Conservation (phyloP, 2,329 filamentous ascomycete species). For the Microsporum ferrugineum region DNA sequence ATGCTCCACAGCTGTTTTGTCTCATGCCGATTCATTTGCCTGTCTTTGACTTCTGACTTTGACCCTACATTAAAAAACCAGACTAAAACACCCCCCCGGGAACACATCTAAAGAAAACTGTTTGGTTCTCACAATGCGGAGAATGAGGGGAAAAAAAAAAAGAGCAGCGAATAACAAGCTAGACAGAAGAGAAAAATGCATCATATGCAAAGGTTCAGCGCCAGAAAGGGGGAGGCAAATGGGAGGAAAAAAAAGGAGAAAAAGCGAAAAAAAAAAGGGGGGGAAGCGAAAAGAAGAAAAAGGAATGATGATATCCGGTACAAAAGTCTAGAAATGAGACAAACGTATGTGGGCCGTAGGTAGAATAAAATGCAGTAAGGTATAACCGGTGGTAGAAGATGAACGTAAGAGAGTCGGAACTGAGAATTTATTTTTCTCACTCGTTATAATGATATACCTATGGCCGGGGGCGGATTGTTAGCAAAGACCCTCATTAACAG, state of each 20-base stretch:
- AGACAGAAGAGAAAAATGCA: background rate
- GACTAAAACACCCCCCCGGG: background rate
- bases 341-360: background rate
- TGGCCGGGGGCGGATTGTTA: slow-evolving; percentile 6
- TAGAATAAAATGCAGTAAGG: background rate
- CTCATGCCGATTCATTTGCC: background rate
- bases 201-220: background rate
- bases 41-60: background rate
- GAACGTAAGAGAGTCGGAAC: background rate
- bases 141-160: background rate
- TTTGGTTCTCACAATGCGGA: background rate
- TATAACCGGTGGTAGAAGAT: background rate
- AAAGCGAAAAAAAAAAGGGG: background rate
- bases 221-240: slow-evolving; percentile 1
- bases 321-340: background rate
- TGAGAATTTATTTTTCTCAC: slow-evolving; percentile 33
- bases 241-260: background rate
- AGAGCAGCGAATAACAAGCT: background rate
- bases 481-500: background rate
- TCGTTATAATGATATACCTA: slow-evolving; percentile 88
- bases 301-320: background rate
- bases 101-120: background rate
- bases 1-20: background rate
- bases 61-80: background rate
- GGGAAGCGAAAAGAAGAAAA: background rate